phyloP scores from a whole-genome alignment of 805 yeast species.

The Wickerhamiella sergipiensis region DNA sequence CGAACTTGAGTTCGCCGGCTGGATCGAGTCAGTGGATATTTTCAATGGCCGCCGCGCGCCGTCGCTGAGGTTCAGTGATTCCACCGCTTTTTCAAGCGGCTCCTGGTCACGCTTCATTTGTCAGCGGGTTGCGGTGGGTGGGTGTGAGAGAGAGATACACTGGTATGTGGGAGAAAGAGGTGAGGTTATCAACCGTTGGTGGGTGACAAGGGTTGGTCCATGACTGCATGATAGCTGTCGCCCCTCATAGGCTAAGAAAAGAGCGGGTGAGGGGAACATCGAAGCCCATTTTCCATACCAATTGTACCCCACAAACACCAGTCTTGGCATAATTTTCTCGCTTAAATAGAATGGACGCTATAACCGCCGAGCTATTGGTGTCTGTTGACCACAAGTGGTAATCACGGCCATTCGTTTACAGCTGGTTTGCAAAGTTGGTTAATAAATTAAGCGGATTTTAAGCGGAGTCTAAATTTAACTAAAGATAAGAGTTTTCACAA shows the following conservation, averaged over 20 bases:
- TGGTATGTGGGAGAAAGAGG: neutral
- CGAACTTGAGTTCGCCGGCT: neutral
- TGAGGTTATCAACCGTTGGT: too few relatives aligned
- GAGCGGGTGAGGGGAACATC: neutral
- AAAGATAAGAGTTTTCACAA: too few relatives aligned
- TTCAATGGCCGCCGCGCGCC: neutral
- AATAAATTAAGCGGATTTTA: too few relatives aligned
- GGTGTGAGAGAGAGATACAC: neutral
- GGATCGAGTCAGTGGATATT: neutral
- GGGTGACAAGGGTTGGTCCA: neutral
- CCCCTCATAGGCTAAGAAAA: neutral
- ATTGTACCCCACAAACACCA: too few relatives aligned
- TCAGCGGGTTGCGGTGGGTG: neutral
- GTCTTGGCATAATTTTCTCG: too few relatives aligned
- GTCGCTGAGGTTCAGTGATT: neutral
- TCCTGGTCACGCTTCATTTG: neutral
- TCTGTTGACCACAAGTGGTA: too few relatives aligned
- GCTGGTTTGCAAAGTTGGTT: too few relatives aligned
- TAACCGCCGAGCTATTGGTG: too few relatives aligned
- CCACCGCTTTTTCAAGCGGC: neutral
- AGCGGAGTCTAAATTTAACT: too few relatives aligned
- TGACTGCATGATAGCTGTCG: neutral
- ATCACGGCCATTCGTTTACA: too few relatives aligned
- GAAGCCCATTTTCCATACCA: neutral
- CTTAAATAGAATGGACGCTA: neutral